These are phyloP conservation scores for Trypanosoma boissoni DNA, from an alignment of 208 protist genomes.

Conservation along the genomic window DNA sequence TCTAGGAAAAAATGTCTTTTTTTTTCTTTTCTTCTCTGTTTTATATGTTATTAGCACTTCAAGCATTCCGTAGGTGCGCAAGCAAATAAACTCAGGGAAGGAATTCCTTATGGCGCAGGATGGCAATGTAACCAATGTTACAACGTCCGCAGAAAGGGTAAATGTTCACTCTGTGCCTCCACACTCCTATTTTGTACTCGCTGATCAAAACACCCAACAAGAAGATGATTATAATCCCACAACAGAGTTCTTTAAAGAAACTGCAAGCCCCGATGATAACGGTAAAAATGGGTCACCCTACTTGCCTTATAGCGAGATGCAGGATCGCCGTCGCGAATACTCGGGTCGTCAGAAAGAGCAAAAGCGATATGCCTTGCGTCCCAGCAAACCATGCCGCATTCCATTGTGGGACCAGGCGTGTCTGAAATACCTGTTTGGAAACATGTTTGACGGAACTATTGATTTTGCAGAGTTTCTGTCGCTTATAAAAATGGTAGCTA, in stretches of 20 bases:
- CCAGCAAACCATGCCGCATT: slow-evolving; percentile 22
- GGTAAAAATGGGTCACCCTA: neutral
- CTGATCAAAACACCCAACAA: neutral
- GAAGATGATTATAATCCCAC: neutral
- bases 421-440: slow-evolving; percentile 26
- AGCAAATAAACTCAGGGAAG: neutral
- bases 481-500: slow-evolving; percentile 12
- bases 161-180: slow-evolving; percentile 17
- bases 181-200: slow-evolving; percentile 14
- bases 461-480: slow-evolving; percentile 23
- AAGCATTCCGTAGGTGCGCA: slow-evolving; percentile 1
- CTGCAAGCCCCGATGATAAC: neutral
- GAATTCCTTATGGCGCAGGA: neutral
- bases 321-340: neutral
- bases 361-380: slow-evolving; percentile 4
- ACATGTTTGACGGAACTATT: slow-evolving; percentile 22
- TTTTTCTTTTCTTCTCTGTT: slow-evolving; percentile 3
- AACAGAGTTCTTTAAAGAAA: neutral
- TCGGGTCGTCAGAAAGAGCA: slow-evolving; percentile 4
- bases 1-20: neutral
- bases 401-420: slow-evolving; percentile 35
- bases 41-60: slow-evolving; percentile 11
- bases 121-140: neutral
- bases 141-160: neutral
- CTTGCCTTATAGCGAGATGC: neutral